These are phyloP conservation scores for Raphanus hybrid DNA, from an alignment of 441 rosid species.

Conservation along the genomic window DNA sequence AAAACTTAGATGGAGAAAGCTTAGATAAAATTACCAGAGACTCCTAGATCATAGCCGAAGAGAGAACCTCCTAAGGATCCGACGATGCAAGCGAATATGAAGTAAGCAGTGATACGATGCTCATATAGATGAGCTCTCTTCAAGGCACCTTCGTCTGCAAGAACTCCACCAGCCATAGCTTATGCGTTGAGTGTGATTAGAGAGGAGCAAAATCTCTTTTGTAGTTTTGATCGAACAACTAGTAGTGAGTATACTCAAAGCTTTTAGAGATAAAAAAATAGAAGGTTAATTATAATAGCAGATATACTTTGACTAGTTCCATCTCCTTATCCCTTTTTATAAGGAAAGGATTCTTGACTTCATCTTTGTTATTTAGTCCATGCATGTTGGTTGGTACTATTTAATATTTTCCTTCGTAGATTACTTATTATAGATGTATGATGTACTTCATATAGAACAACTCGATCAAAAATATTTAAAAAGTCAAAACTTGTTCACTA, in stretches of 20 bases:
- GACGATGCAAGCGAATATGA: constrained; percentile 66
- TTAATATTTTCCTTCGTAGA: neutral
- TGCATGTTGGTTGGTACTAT: constrained; percentile 16
- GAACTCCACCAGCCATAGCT: constrained; percentile 75
- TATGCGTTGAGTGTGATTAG: neutral
- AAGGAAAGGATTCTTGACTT: constrained; percentile 27
- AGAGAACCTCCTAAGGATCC: constrained; percentile 80
- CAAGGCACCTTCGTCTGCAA: constrained; percentile 47
- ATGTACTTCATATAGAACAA: neutral
- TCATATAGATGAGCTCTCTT: constrained; percentile 86
- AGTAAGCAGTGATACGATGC: constrained; percentile 60
- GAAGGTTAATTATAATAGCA: neutral
- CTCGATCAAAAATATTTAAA: neutral
- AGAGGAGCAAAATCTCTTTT: constrained; percentile 6
- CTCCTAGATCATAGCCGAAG: constrained; percentile 88
- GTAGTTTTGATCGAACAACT: neutral
- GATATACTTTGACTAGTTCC: constrained; percentile 7
- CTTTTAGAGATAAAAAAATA: neutral
- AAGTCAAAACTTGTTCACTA: too few relatives aligned
- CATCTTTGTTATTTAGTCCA: constrained; percentile 21
- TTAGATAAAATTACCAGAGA: constrained; percentile 56
- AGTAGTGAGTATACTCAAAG: constrained; percentile 2
- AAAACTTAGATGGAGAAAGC: neutral
- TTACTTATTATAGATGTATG: neutral
- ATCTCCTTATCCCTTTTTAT: constrained; percentile 25